Evolutionary conservation across 1,284 basidiomycete species (phyloP), one percentile per base, ranked within the genome.

Genomic region (Leccinum subspadiceum): DNA sequence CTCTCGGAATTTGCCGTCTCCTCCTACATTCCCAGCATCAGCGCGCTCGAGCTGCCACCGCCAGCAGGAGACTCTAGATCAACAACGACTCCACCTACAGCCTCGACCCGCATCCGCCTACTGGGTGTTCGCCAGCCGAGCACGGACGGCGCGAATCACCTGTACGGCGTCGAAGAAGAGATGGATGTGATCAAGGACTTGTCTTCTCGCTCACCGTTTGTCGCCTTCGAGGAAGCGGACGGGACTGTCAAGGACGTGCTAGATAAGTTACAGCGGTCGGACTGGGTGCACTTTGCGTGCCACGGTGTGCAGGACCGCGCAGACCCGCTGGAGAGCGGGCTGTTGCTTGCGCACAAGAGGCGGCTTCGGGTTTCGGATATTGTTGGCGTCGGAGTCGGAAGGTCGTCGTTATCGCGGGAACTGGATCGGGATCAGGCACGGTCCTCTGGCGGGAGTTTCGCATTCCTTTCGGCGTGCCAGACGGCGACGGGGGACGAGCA

Each of bases 1-100:
- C n/a, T 62, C 1, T 66, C 65, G 0, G 58, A 64, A 2, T 65
- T 65, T 37, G 59, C 6, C 1, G 31, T 65, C 5, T 66, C 64
- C 5, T 65, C 65, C 1, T 65, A 65, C 24, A 49, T 56, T 24
- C 64, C 62, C 4, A 54, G 59, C 6, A 54, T 66, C 44, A 49
- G 44, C 15, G 58, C 46, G 9, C 58, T 66, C 3, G 17, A 41
- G 24, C 12, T 41, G 5, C 53, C 52, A 12, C 2, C 12, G 5
- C 7, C 44, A 10, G n/a, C 46, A 5, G 5, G 33, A 17, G n/a
- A 51, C 2, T 17, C 50, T 1, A n/a, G 7, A 51, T n/a, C 50
- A n/a, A 51, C 50, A 3, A 5, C 29, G 26, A 22, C 20, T 46
- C 20, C 20, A 22, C 10, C 20, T 20, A 9, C 2, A 2, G 5